Conservation (phyloP, 768 basidiomycete genomes). For the Nidularia sp. region DNA sequence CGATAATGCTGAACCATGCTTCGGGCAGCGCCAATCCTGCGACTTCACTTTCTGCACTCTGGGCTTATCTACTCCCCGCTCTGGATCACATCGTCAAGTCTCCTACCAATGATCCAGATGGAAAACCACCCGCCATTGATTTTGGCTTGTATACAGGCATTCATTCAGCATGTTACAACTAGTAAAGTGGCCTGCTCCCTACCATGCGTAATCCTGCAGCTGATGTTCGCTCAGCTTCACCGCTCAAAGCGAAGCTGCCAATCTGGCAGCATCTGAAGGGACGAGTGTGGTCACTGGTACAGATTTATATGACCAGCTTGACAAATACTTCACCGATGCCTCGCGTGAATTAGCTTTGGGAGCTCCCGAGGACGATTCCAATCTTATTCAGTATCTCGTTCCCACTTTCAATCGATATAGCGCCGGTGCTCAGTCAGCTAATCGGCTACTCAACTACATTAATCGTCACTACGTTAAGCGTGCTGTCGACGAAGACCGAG, state of each 20-base stretch:
- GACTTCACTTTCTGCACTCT: conserved; percentile 65
- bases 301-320: conserved; percentile 71
- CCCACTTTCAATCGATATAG: conserved; percentile 69
- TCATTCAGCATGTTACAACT: conserved; percentile 81
- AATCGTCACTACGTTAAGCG: conserved; percentile 76
- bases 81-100: conserved; percentile 73
- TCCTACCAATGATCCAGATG: conserved; percentile 50
- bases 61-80: conserved; percentile 74
- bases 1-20: conserved; percentile 43
- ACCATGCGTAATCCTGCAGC: conserved; percentile 8
- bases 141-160: conserved; percentile 72
- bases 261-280: conserved; percentile 7
- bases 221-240: conserved; percentile 37
- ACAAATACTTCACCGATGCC: conserved; percentile 63
- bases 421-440: conserved; percentile 61
- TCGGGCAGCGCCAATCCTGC: conserved; percentile 71
- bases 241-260: conserved; percentile 47
- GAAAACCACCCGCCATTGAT: conserved; percentile 69
- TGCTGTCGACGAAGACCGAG: conserved; percentile 72
- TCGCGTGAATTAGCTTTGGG: conserved; percentile 60
- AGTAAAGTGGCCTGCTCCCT: conserved; percentile 38
- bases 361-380: conserved; percentile 61
- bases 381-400: conserved; percentile 66
- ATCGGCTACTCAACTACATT: conserved; percentile 75
- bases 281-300: conserved; percentile 40